Evolutionary conservation across 2,329 filamentous ascomycete genomes (phyloP).

Genomic region (Ramularia collo-cygni): DNA sequence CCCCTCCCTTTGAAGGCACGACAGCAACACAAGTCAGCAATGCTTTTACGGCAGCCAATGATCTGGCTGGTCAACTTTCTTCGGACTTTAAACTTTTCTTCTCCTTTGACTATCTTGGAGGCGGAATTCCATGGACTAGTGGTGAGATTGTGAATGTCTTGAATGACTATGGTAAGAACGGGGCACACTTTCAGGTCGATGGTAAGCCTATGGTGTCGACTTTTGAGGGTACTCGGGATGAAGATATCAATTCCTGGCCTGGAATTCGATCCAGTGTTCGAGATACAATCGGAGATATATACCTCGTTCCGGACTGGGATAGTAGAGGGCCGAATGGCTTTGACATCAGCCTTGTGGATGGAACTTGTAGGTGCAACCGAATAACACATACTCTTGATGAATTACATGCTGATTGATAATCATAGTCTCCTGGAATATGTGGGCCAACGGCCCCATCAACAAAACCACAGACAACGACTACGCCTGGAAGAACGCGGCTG

Average conservation of each 20-base stretch:
- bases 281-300: constrained; percentile 29
- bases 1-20: constrained; percentile 14
- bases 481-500: constrained; percentile 30
- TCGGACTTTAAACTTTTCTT: constrained; percentile 48
- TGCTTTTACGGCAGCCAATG: constrained; percentile 36
- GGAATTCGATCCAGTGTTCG: constrained; percentile 39
- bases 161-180: constrained; percentile 37
- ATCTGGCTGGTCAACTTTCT: not conserved
- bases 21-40: constrained; percentile 35
- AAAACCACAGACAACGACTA: constrained; percentile 41
- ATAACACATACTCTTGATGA: too few relatives aligned
- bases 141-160: constrained; percentile 40
- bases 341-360: constrained; percentile 33
- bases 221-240: constrained; percentile 34
- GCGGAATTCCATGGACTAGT: constrained; percentile 29
- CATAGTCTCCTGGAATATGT: constrained; percentile 43
- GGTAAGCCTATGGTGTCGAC: constrained; percentile 48
- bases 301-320: constrained; percentile 44
- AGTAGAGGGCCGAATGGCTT: constrained; percentile 31
- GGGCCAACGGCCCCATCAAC: constrained; percentile 45
- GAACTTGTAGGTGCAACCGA: constrained; percentile 23
- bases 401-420: too few relatives aligned
- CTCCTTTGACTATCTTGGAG: constrained; percentile 50
- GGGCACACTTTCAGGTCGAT: constrained; percentile 46
- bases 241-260: constrained; percentile 5